Evolutionary conservation across 208 protist genomes (phyloP), one percentile per base, ranked within the genome.

Genomic region (Wallacemonas sp.): DNA sequence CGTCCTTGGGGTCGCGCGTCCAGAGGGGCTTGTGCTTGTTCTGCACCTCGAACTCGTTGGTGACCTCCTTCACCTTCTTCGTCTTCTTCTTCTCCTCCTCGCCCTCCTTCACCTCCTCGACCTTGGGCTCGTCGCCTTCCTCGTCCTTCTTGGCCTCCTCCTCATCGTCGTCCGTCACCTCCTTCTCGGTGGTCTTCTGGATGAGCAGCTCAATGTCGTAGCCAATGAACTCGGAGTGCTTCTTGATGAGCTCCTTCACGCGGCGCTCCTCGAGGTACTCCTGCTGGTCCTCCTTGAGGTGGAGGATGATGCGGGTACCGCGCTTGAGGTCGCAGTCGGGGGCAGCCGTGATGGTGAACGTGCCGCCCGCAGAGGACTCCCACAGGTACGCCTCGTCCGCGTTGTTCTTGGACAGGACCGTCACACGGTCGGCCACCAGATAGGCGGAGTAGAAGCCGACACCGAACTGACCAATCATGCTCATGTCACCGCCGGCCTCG

Each of bases 391-490:
- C 85, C 63, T 98, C 94, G 70, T 99, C 97, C 55, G 98, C 97
- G 77, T 98, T 98, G 89, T 98, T 83, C 91, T 99, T 99, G 55
- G 98, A 98, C 38, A 86, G 81, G n/a, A 99, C 98, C 1, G 81
- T 79, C 29, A 99, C 98, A 30, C 80, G 79, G 74, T 99, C 96
- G 36, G 98, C 98, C 34, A 99, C 98, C 15, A 99, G 94, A 81
- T 98, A 99, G 19, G 98, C 97, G 48, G 97, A 99, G 95, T 99
- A 99, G 95, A 99, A 99, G 63, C 98, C 98, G 52, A 99, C 98
- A 97, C 98, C 98, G 73, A 99, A 99, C 88, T 99, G 98, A 68
- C 98, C 98, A 72, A 99, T 99, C 92, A 99, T 98, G 77, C 72
- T 91, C 50, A 99, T 87, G 76, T 99, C 98, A 59, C 95, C 98